Conservation (phyloP, 2,329 filamentous ascomycete species). For the Sporothrix brasiliensis region DNA sequence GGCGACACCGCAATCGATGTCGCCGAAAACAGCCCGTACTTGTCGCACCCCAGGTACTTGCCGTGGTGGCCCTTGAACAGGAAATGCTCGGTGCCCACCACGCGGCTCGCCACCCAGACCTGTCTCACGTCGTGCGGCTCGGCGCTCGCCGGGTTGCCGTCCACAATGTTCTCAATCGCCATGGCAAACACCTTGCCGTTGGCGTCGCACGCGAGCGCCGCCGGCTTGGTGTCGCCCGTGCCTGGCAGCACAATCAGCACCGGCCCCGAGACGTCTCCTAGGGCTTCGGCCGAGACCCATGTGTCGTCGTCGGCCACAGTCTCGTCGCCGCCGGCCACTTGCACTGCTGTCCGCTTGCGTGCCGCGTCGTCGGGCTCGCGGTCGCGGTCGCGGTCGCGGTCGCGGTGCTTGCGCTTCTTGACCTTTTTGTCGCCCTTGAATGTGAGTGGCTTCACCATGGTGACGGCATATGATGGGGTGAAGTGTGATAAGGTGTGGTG, state of each 20-base stretch:
- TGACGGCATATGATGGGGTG: not conserved
- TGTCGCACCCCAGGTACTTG: constrained; percentile 84
- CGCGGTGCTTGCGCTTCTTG: constrained; percentile 83
- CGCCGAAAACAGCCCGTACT: constrained; percentile 75
- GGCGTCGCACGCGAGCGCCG: constrained; percentile 81
- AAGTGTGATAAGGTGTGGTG: not conserved
- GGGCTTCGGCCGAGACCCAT: constrained; percentile 83
- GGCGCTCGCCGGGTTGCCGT: constrained; percentile 77
- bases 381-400: constrained; percentile 60
- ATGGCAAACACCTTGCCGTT: constrained; percentile 84
- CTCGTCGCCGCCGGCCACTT: constrained; percentile 44
- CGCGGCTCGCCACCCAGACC: constrained; percentile 87
- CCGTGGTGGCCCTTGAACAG: constrained; percentile 91
- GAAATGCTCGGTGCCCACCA: constrained; percentile 78
- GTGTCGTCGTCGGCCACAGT: constrained; percentile 69
- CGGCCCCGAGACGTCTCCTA: constrained; percentile 77
- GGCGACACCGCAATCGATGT: constrained; percentile 79
- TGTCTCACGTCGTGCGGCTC: constrained; percentile 95
- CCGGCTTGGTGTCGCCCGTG: constrained; percentile 56
- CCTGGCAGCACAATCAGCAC: constrained; percentile 81
- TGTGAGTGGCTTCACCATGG: constrained; percentile 83
- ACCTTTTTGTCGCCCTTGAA: constrained; percentile 98
- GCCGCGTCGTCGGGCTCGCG: constrained; percentile 47
- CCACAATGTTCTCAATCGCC: constrained; percentile 82
- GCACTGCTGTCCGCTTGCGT: constrained; percentile 44